Conservation (phyloP, 352 stramenopile species). For the Thalassiosira oceanica region DNA sequence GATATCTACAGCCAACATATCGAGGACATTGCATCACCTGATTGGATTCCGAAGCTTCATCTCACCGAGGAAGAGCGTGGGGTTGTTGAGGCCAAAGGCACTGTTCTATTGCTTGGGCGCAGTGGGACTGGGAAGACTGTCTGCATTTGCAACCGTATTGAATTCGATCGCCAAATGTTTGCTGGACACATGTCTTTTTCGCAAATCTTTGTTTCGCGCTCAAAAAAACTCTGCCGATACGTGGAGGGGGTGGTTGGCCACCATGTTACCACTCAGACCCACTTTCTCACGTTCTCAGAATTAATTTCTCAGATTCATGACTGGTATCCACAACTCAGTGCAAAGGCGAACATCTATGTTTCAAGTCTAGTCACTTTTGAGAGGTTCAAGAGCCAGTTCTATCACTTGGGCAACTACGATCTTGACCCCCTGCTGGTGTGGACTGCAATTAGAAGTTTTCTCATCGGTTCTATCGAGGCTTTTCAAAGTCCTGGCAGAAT, state of each 20-base stretch:
- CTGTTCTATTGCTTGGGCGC: conserved; percentile 56
- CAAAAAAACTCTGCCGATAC: conserved; percentile 48
- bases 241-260: conserved; percentile 42
- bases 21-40: conserved; percentile 28
- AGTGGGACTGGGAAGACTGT: conserved; percentile 68
- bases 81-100: conserved; percentile 58
- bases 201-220: conserved; percentile 61
- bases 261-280: conserved; percentile 38
- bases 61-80: conserved; percentile 56
- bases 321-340: background rate
- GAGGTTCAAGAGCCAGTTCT: conserved; percentile 57
- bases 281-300: conserved; percentile 31
- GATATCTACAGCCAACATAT: conserved; percentile 35
- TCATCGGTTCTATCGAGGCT: conserved; percentile 76
- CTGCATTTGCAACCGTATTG: conserved; percentile 63
- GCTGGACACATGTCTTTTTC: conserved; percentile 23
- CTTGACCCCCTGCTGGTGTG: conserved; percentile 58
- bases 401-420: conserved; percentile 12
- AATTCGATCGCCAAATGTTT: conserved; percentile 46
- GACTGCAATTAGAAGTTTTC: conserved; percentile 66
- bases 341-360: no score
- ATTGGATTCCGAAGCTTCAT: conserved; percentile 56
- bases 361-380: conserved; percentile 28
- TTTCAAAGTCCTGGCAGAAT: conserved; percentile 15
- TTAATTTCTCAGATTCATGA: conserved; percentile 5